A percentile compares a stretch with the other conserved stretches of the same genome.
Evolutionary conservation across 805 yeast species (phyloP).

Genomic region (Candida insectalens): DNA sequence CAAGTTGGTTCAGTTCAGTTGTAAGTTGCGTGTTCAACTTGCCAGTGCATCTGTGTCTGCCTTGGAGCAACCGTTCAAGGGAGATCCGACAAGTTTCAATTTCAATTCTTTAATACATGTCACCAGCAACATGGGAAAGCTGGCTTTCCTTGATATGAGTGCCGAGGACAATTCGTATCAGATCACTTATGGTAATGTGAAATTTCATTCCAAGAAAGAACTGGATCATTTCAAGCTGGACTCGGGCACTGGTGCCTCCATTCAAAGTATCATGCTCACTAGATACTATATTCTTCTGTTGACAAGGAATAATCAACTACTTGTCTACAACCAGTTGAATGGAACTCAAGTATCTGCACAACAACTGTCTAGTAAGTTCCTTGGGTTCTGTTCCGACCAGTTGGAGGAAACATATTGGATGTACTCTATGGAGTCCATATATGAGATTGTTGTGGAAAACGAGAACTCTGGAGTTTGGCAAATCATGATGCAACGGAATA

Average conservation of each 20-base stretch:
- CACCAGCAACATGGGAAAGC: constrained; percentile 5
- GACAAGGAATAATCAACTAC: constrained; percentile 29
- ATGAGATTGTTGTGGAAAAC: constrained; percentile 60
- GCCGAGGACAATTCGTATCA: constrained; percentile 10
- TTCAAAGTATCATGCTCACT: constrained; percentile 35
- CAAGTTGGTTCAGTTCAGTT: constrained; percentile 9
- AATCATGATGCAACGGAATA: constrained; percentile 36
- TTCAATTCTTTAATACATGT: constrained; percentile 9
- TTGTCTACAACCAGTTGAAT: constrained; percentile 41
- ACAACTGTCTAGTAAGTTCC: constrained; percentile 18
- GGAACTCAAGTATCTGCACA: constrained; percentile 35
- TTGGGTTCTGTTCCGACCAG: constrained; percentile 43
- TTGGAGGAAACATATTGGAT: constrained; percentile 64
- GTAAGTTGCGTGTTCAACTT: constrained; percentile 1
- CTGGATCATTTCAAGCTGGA: constrained; percentile 9
- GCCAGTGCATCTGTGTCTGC: constrained; percentile 6
- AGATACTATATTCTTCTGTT: constrained; percentile 45
- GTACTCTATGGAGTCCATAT: constrained; percentile 48
- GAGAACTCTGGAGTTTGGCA: constrained; percentile 76
- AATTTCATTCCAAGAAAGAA: constrained; percentile 14
- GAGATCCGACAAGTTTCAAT: constrained; percentile 13
- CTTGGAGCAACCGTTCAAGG: constrained; percentile 10
- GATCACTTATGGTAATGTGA: constrained; percentile 12
- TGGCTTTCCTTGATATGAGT: constrained; percentile 16
- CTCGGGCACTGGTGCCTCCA: constrained; percentile 2